phyloP scores from a whole-genome alignment of 139 green algal genomes.

The Trebouxia sp. region DNA sequence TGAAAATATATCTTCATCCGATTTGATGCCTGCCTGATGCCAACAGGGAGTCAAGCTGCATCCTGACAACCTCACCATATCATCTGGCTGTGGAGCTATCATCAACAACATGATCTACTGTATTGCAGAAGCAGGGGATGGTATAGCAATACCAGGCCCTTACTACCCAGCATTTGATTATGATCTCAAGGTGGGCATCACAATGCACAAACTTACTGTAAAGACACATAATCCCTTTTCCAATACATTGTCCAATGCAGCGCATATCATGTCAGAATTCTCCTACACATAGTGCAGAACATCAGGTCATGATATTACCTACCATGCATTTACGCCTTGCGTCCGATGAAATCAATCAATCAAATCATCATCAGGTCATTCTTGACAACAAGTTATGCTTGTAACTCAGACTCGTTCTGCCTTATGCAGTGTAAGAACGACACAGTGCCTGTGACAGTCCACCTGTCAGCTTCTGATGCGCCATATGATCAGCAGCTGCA shows the following conservation, averaged over 20 bases:
- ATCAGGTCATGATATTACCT: no score
- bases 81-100: conserved; percentile 56
- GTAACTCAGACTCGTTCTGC: no score
- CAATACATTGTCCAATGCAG: no score
- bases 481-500: conserved; percentile 51
- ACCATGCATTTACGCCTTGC: no score
- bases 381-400: no score
- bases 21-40: no score
- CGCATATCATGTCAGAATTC: no score
- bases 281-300: no score
- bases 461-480: conserved; percentile 40
- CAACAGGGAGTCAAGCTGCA: conserved; percentile 54
- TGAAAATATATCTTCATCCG: no score
- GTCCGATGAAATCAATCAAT: no score
- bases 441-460: conserved; percentile 52
- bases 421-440: conserved; percentile 49
- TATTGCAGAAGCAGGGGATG: conserved; percentile 46
- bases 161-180: conserved; percentile 87
- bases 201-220: not conserved
- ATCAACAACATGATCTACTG: conserved; percentile 66
- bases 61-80: conserved; percentile 47
- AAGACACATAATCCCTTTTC: no score
- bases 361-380: no score
- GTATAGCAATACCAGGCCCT: conserved; percentile 71
- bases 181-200: conserved; percentile 55